These are phyloP conservation scores for Caryopteris hybrid DNA, from an alignment of 305 asterid genomes.

Conservation along the genomic window DNA sequence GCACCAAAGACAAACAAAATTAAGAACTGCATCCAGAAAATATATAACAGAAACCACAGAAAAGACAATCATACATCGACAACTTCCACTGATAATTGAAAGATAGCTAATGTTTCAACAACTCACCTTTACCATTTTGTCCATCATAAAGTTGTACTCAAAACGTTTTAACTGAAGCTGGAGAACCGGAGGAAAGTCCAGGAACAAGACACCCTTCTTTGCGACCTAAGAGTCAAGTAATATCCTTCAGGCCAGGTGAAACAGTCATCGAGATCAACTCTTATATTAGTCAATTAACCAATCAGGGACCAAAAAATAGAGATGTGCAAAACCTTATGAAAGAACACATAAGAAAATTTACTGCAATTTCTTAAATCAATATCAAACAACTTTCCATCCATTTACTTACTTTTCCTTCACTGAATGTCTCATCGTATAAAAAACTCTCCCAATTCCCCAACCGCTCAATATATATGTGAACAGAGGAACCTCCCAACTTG, in stretches of 20 bases:
- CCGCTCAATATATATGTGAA: background rate
- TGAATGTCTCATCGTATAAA: background rate
- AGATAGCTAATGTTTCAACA: background rate
- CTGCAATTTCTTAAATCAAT: slow-evolving; percentile 1
- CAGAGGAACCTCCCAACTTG: background rate
- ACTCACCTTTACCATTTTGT: slow-evolving; percentile 93
- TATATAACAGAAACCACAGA: background rate
- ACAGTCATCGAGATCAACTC: slow-evolving; percentile 5
- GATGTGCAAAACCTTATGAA: background rate
- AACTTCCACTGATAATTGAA: background rate
- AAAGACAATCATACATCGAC: background rate
- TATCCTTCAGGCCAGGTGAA: slow-evolving; percentile 17
- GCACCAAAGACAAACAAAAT: background rate
- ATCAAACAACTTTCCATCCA: background rate
- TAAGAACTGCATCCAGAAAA: no score
- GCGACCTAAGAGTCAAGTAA: slow-evolving; percentile 67
- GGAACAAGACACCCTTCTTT: slow-evolving; percentile 89
- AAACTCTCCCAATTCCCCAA: background rate
- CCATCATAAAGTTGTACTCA: slow-evolving; percentile 88
- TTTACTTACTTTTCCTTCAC: background rate
- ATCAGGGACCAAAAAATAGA: slow-evolving; percentile 5
- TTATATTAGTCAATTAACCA: slow-evolving; percentile 11
- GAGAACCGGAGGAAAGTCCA: slow-evolving; percentile 94
- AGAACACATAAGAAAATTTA: background rate
- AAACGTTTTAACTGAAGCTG: slow-evolving; percentile 97